Conservation (phyloP, 139 green algal genomes). For the Eudorina sp. region DNA sequence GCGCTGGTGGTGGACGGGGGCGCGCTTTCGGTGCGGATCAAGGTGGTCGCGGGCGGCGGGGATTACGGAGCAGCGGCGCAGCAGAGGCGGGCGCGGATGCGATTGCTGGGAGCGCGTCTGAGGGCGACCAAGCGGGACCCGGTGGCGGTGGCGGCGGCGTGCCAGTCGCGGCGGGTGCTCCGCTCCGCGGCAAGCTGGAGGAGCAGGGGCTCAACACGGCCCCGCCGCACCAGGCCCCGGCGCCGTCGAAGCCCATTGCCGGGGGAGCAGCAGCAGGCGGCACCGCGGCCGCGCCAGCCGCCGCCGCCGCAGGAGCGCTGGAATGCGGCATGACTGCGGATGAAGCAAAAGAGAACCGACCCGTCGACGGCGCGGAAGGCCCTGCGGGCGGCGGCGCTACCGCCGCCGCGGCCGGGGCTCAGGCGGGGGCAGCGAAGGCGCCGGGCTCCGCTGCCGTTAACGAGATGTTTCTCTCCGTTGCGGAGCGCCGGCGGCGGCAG, state of each 20-base stretch:
- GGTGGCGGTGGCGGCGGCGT: neutral
- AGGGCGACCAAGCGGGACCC: neutral
- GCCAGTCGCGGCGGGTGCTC: neutral
- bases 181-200: neutral
- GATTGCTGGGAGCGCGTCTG: no score
- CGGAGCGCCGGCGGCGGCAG: constrained; percentile 10
- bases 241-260: neutral
- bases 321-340: neutral
- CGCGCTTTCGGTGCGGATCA: neutral
- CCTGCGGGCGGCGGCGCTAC: neutral
- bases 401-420: no score
- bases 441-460: neutral
- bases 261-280: neutral
- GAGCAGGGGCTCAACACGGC: no score
- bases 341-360: neutral
- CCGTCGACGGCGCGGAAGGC: neutral
- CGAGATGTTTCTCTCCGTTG: constrained; percentile 34
- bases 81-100: no score
- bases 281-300: neutral
- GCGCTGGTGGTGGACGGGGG: neutral
- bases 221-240: no score
- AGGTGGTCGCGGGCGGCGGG: neutral
- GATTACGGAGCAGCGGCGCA: neutral
- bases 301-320: neutral
- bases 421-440: neutral